These are phyloP conservation scores for Dicorynia guianensis DNA, from an alignment of 306 rosid genomes.

Conservation along the genomic window DNA sequence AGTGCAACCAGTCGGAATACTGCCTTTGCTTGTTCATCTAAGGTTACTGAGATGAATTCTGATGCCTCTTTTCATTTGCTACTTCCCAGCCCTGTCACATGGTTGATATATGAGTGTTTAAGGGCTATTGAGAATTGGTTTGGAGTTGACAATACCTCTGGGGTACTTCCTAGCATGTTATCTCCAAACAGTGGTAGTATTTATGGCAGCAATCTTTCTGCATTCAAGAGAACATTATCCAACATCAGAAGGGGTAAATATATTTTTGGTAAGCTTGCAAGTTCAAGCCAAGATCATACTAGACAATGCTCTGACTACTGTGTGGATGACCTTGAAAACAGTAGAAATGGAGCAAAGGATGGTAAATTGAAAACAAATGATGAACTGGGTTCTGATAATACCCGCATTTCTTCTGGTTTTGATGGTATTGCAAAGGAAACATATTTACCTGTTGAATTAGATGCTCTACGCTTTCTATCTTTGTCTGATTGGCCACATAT, in stretches of 20 bases:
- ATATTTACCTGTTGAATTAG: slow-evolving; percentile 63
- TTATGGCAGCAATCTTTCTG: slow-evolving; percentile 65
- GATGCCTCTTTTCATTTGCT: slow-evolving; percentile 43
- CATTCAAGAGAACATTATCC: slow-evolving; percentile 63
- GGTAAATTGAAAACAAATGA: slow-evolving; percentile 45
- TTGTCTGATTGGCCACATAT: slow-evolving; percentile 87
- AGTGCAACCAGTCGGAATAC: slow-evolving; percentile 51
- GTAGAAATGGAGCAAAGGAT: slow-evolving; percentile 49
- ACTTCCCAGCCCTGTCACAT: slow-evolving; percentile 68
- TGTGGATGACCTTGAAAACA: slow-evolving; percentile 44
- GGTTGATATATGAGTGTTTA: slow-evolving; percentile 86
- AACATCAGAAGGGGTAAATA: slow-evolving; percentile 68
- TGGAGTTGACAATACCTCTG: slow-evolving; percentile 63
- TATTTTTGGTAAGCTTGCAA: slow-evolving; percentile 64
- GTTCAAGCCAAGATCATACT: slow-evolving; percentile 67
- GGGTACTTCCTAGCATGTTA: slow-evolving; percentile 49
- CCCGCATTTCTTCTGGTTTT: slow-evolving; percentile 35
- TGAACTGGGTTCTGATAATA: slow-evolving; percentile 53
- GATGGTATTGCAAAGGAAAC: slow-evolving; percentile 67
- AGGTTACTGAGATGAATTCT: slow-evolving; percentile 51
- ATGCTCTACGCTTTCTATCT: slow-evolving; percentile 64
- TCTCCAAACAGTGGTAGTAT: slow-evolving; percentile 53
- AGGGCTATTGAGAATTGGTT: slow-evolving; percentile 82
- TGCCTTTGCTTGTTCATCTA: slow-evolving; percentile 48
- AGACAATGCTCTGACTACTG: slow-evolving; percentile 46